Base-by-base conservation (phyloP, 2,329 filamentous ascomycete species). In the Hysterium pulicare region DNA sequence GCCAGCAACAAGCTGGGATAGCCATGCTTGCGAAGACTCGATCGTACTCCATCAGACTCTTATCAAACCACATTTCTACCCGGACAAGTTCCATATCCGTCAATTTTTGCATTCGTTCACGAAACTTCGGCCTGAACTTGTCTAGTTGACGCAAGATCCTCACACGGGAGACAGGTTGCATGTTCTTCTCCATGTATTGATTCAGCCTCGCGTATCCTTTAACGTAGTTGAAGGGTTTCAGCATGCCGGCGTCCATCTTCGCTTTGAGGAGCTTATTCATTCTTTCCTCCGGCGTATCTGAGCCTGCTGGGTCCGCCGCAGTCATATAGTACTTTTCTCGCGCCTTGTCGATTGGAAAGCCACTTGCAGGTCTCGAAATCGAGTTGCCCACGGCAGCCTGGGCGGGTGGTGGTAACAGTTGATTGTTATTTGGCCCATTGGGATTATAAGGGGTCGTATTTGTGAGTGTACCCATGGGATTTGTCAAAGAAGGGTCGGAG, bases 21-120 rank as follows among this genome's bases (percentile, higher is more conserved):
- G 93, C 93, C 93, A 98, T 98, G 65, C 90, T 95, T 2, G 93
- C 93, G 71, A 98, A 98, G 1, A 98, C 90, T 23, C 93, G 88
- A 61, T 98, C 93, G 58, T 97, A 97, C 63, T 97, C 93, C 86
- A 97, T 93, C 54, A 98, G 71, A 50, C 87, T 93, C 58, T 86
- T 83, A 68, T 98, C 93, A 61, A 98, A 97, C 91, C 93, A 97
- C 89, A 97, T 96, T 70, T 98, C 93, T 9, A 97, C 91, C 45
- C 90, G 82, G 21, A 97, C 84, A 20, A 98, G 80, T 67, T 98
- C 89, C 64, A 96, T 87, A 67, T 98, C 93, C 2, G 88, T 96
- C 61, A 97, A 74, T 24, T 78, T 84, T 52, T 97, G 90, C 64
- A 95, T 91, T 70, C 94, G 90, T 68, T 97, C 91, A 48, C 93